Base-by-base conservation (phyloP, 148 eudicot genomes). In the Talinum fruticosum region DNA sequence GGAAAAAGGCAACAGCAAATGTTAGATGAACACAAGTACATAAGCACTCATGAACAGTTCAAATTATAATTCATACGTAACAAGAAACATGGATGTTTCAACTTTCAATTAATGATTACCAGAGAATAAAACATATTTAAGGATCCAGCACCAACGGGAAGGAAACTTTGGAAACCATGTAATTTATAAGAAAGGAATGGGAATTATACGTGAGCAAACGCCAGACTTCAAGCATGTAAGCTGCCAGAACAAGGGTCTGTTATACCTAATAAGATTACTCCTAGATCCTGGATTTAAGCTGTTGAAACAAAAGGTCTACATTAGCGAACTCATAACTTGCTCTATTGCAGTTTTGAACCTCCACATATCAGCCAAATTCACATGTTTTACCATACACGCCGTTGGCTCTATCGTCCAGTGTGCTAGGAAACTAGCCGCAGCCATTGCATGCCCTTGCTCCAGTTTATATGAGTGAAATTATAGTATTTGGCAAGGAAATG, bases 1-100 rank as follows among this genome's bases (percentile, higher is more conserved):
- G 38, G 70, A 57, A 71, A 73, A 66, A 64, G 66, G 29, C 54
- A 37, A 70, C n/a, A 74, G 33, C 59, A 67, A n/a, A 67, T 59
- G 44, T 49, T 64, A 12, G 68, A 74, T 10, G 10, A 35, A 79
- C 28, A 78, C 8, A 77, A 66, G 66, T 21, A n/a, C n/a, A 61
- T 34, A 41, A 66, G 54, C 28, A 71, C 21, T 30, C 37, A 37
- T 26, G 36, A 73, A 4, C 10, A 18, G 36, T 30, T 72, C 53
- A 38, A 0, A 59, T 23, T 19, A 37, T 66, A 6, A 5, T 29
- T 57, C 24, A 65, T 32, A 67, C 70, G 6, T 12, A 47, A 45
- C 18, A 47, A 66, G 19, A 10, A 44, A 66, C 44, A 32, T 67
- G 32, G 49, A 35, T 66, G 49, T 18, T 72, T 13, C 24, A 41